phyloP scores from a whole-genome alignment of 805 yeast species.

The Hemisphaericaspora nanyangensis region DNA sequence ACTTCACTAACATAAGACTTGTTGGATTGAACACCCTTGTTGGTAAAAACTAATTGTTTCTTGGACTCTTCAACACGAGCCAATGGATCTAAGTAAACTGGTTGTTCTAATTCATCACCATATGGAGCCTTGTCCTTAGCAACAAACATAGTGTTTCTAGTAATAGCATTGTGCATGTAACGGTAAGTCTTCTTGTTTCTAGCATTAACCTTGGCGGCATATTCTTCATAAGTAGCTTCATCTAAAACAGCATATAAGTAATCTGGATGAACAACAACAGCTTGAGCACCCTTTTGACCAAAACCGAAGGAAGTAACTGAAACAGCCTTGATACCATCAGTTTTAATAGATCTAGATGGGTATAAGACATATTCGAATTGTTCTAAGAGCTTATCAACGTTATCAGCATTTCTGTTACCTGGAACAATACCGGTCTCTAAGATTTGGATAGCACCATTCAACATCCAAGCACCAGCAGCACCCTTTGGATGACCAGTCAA shows the following conservation, averaged over 20 bases:
- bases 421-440: slow-evolving; percentile 92
- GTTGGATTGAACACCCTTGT: slow-evolving; percentile 48
- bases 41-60: slow-evolving; percentile 43
- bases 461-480: slow-evolving; percentile 99
- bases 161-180: slow-evolving; percentile 92
- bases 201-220: slow-evolving; percentile 63
- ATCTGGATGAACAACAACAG: slow-evolving; percentile 87
- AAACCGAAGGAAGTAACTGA: slow-evolving; percentile 97
- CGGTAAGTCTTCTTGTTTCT: slow-evolving; percentile 90
- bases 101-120: slow-evolving; percentile 78
- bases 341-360: slow-evolving; percentile 90
- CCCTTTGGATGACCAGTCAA: slow-evolving; percentile 99
- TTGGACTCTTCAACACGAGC: slow-evolving; percentile 60
- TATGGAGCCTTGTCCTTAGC: slow-evolving; percentile 95
- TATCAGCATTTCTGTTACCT: slow-evolving; percentile 98
- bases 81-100: slow-evolving; percentile 93
- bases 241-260: slow-evolving; percentile 84
- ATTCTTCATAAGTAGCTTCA: slow-evolving; percentile 64
- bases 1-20: slow-evolving; percentile 41
- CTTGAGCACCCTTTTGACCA: slow-evolving; percentile 99
- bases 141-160: slow-evolving; percentile 84
- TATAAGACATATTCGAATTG: slow-evolving; percentile 84
- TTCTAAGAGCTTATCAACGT: slow-evolving; percentile 79
- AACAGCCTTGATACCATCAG: slow-evolving; percentile 97
- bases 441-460: slow-evolving; percentile 95